Evolutionary conservation across 108 stramenopile genomes (phyloP).

Genomic region (Nitzschia inconspicua): DNA sequence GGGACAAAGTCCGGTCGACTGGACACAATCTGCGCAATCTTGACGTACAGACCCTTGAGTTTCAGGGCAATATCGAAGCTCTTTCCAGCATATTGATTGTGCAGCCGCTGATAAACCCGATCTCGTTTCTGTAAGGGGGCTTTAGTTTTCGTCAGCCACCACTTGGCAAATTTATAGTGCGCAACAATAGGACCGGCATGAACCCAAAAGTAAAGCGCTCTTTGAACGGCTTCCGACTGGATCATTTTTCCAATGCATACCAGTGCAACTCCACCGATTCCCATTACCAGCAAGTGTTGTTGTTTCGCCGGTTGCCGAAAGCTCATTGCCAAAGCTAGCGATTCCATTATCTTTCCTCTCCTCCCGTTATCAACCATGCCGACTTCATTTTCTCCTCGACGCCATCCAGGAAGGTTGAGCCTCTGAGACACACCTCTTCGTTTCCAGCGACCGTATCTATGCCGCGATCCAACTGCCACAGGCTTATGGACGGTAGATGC

Average conservation of each 20-base stretch:
- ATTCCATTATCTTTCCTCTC: too few species aligned
- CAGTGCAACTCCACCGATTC: background rate
- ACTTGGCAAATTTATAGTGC: slow-evolving; percentile 70
- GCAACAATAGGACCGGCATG: slow-evolving; percentile 60
- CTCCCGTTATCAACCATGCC: too few species aligned
- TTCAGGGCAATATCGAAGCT: slow-evolving; percentile 48
- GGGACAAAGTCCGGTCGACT: slow-evolving; percentile 72
- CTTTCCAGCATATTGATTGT: slow-evolving; percentile 42
- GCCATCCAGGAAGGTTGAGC: too few species aligned
- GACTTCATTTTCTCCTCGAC: too few species aligned
- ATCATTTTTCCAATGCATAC: background rate
- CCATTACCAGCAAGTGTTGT: too few species aligned
- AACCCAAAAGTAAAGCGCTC: slow-evolving; percentile 59
- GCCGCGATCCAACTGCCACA: too few species aligned
- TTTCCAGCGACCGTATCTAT: too few species aligned
- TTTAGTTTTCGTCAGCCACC: slow-evolving; percentile 36
- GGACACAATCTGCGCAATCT: slow-evolving; percentile 57
- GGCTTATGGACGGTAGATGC: too few species aligned
- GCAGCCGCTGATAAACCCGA: slow-evolving; percentile 42
- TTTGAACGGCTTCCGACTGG: slow-evolving; percentile 21
- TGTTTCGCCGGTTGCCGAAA: too few species aligned
- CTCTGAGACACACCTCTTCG: too few species aligned
- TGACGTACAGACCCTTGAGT: slow-evolving; percentile 52
- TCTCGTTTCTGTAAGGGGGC: slow-evolving; percentile 33
- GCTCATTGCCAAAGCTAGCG: too few species aligned